Evolutionary conservation across 1,284 basidiomycete genomes (phyloP).

Genomic region (Puccinia brachypodii): DNA sequence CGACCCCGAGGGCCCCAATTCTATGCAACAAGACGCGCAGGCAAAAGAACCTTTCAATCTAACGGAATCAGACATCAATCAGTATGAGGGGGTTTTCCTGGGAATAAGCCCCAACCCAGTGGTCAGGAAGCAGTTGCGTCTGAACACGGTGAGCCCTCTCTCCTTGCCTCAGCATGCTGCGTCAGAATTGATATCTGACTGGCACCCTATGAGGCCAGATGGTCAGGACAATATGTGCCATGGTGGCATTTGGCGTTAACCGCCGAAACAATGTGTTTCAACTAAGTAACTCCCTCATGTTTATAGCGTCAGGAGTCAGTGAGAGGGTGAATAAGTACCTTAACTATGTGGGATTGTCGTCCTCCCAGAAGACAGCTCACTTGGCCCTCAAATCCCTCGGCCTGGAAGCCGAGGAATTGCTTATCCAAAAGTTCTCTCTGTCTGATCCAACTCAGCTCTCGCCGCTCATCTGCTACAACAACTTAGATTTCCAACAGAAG

Average conservation of each 20-base stretch:
- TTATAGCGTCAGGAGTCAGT: neutral
- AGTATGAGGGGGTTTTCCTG: too few relatives aligned
- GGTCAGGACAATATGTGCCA: neutral
- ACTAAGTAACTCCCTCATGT: neutral
- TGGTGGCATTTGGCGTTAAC: neutral
- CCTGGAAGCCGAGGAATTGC: neutral
- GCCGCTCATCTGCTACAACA: neutral
- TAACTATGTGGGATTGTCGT: neutral
- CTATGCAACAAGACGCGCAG: too few relatives aligned
- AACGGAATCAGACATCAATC: too few relatives aligned
- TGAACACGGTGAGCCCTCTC: too few relatives aligned
- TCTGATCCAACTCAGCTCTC: neutral
- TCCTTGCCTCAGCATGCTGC: too few relatives aligned
- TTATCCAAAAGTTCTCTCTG: neutral
- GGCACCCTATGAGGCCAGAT: too few relatives aligned
- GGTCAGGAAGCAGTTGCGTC: too few relatives aligned
- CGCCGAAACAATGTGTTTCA: neutral
- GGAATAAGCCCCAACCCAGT: too few relatives aligned
- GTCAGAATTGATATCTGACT: too few relatives aligned
- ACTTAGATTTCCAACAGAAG: slow-evolving; percentile 17
- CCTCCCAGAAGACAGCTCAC: neutral
- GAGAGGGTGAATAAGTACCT: neutral
- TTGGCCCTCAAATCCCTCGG: neutral
- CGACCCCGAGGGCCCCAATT: too few relatives aligned
- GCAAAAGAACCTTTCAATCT: too few relatives aligned